Conservation (phyloP, 2,329 filamentous ascomycete species). For the Emmonsiellopsis sp. region DNA sequence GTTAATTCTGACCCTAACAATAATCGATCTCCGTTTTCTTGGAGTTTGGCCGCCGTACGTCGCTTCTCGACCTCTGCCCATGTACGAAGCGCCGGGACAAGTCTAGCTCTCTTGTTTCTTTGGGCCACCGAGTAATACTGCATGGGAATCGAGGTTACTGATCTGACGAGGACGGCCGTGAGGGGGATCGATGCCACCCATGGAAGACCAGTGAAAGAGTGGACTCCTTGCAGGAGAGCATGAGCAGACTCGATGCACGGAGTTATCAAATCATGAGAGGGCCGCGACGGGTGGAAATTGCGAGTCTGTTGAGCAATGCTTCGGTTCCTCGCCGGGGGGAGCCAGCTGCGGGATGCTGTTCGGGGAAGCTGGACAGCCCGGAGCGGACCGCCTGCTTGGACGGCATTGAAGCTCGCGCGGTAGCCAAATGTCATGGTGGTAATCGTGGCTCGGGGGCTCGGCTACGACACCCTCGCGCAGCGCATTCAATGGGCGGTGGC, state of each 20-base stretch:
- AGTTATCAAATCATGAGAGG: slow-evolving; percentile 32
- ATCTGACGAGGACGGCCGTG: slow-evolving; percentile 43
- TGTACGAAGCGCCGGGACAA: slow-evolving; percentile 34
- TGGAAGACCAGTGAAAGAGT: slow-evolving; percentile 38
- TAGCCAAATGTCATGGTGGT: neutral
- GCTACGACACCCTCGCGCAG: neutral
- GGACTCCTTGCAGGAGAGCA: slow-evolving; percentile 41
- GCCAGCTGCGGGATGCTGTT: slow-evolving; percentile 3
- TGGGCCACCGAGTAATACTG: slow-evolving; percentile 33
- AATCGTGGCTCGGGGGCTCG: neutral
- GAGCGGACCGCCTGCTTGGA: neutral
- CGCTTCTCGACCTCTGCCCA: slow-evolving; percentile 21
- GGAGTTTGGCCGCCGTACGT: slow-evolving; percentile 8
- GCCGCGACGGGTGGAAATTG: slow-evolving; percentile 42
- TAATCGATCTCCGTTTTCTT: slow-evolving; percentile 3
- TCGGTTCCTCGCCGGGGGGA: neutral
- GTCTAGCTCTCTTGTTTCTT: slow-evolving; percentile 31
- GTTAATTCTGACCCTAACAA: slow-evolving; percentile 4
- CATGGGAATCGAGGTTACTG: slow-evolving; percentile 38
- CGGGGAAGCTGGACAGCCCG: neutral
- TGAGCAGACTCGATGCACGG: slow-evolving; percentile 34
- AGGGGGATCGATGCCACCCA: slow-evolving; percentile 48
- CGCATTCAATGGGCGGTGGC: neutral
- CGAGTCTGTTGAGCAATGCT: slow-evolving; percentile 22
- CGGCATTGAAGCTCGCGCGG: neutral